Evolutionary conservation across 306 rosid genomes (phyloP).

Genomic region (Trichosanthes cucumerina): DNA sequence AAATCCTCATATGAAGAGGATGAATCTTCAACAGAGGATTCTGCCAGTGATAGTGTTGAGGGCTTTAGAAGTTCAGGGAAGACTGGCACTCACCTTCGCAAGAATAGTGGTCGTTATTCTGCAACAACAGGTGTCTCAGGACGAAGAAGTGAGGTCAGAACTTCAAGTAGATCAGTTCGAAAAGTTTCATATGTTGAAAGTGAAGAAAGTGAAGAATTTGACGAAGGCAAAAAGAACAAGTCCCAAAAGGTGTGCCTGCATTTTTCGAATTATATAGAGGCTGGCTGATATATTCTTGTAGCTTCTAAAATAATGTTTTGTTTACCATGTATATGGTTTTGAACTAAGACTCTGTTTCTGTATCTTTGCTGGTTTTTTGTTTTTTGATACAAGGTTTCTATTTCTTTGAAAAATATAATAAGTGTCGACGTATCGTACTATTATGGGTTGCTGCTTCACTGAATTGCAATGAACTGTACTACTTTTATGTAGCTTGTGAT

Average conservation of each 20-base stretch:
- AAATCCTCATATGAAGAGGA: constrained; percentile 72
- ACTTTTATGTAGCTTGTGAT: not conserved
- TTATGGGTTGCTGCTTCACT: not conserved
- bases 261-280: constrained; percentile 3
- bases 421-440: not conserved
- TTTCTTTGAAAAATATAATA: not conserved
- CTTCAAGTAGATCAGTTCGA: constrained; percentile 76
- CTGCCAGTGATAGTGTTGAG: constrained; percentile 61
- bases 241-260: constrained; percentile 55
- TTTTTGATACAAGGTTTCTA: not conserved
- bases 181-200: constrained; percentile 99
- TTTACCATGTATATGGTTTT: not conserved
- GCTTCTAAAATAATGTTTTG: constrained; percentile 3
- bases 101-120: constrained; percentile 43
- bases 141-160: constrained; percentile 67
- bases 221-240: constrained; percentile 89
- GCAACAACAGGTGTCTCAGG: constrained; percentile 29
- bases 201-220: constrained; percentile 88
- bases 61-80: constrained; percentile 51
- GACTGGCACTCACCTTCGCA: constrained; percentile 47
- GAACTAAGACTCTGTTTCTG: not conserved
- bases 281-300: constrained; percentile 3
- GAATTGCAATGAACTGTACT: not conserved
- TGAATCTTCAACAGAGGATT: constrained; percentile 67
- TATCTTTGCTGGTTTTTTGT: not conserved